A percentile compares a stretch with the other conserved stretches of the same genome.
These are phyloP conservation scores for Colletotrichum sp. DNA, from an alignment of 2,329 filamentous ascomycete species.

Conservation along the genomic window DNA sequence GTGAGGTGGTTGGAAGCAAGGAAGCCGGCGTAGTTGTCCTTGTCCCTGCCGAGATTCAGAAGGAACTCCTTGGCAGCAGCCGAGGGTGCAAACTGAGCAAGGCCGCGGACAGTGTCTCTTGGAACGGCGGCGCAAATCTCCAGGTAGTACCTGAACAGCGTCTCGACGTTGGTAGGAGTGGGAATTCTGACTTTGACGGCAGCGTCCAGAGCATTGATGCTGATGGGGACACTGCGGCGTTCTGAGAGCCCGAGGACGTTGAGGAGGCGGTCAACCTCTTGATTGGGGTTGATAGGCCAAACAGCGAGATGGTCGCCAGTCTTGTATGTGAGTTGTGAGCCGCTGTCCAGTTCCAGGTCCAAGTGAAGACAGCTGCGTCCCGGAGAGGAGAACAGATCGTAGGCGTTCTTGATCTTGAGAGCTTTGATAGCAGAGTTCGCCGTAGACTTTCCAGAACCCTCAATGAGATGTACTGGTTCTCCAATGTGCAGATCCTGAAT, in stretches of 20 bases:
- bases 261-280: constrained; percentile 35
- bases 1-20: constrained; percentile 28
- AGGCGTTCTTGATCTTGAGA: constrained; percentile 22
- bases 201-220: constrained; percentile 26
- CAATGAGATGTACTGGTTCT: constrained; percentile 20
- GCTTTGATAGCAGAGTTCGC: constrained; percentile 22
- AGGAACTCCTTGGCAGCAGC: neutral
- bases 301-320: constrained; percentile 46
- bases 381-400: constrained; percentile 26
- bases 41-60: constrained; percentile 37
- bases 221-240: constrained; percentile 27
- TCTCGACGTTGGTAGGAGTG: constrained; percentile 40
- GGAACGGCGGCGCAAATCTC: constrained; percentile 40
- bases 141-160: constrained; percentile 48
- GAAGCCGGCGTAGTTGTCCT: constrained; percentile 23
- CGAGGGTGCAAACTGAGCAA: neutral
- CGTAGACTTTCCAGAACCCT: constrained; percentile 2
- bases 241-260: constrained; percentile 28
- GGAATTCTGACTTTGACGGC: constrained; percentile 32
- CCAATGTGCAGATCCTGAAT: constrained; percentile 25
- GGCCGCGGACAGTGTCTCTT: constrained; percentile 28
- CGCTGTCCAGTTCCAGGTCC: constrained; percentile 39
- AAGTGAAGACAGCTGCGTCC: constrained; percentile 31
- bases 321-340: constrained; percentile 33
- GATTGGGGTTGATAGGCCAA: constrained; percentile 41